Base-by-base conservation (phyloP, 2,329 filamentous ascomycete species). In the Alternaria solani region DNA sequence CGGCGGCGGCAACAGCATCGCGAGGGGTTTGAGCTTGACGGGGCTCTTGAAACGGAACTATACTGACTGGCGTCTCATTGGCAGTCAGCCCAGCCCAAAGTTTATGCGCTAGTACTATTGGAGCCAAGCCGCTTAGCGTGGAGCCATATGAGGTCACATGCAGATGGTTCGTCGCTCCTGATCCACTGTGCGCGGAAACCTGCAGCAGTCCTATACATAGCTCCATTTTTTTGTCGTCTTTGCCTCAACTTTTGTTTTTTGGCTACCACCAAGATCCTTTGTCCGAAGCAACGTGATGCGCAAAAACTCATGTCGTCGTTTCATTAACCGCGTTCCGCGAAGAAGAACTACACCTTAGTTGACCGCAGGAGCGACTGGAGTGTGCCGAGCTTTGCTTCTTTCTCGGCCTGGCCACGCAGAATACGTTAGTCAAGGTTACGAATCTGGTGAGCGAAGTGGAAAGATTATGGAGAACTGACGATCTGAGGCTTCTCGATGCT, bases 1-100 rank as follows among this genome's bases (percentile, higher is more conserved):
- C 49, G 57, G 5, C 38, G 61, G 59, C 61, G 60, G 59, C 61
- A 59, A 58, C 46, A 36, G 49, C 58, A 66, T 65, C 44, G 60
- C 54, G 67, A 66, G 63, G 62, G 65, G 66, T 64, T 63, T 52
- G 59, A 61, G 60, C 57, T 56, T 43, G 48, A 57, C 38, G 57
- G 51, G 51, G 49, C 55, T 53, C 62, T 59, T 68, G 64, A 68
- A 66, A 68, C 65, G 44, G 39, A 60, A 48, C 58, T 59, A 48
- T 61, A 56, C 57, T 54, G 49, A 38, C 55, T 36, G 39, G 52
- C 36, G 61, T 47, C 26, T 51, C 25, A 68, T 68, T 68, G 65
- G 65, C 60, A 55, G 16, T 61, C 56, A 61, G 61, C 54, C 14
- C 11, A 28, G 9, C 41, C 36, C 36, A 39, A 14, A 48, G 30